Evolutionary conservation across 495 filamentous ascomycete genomes (phyloP).

Genomic region (Chaetomium fimeti): DNA sequence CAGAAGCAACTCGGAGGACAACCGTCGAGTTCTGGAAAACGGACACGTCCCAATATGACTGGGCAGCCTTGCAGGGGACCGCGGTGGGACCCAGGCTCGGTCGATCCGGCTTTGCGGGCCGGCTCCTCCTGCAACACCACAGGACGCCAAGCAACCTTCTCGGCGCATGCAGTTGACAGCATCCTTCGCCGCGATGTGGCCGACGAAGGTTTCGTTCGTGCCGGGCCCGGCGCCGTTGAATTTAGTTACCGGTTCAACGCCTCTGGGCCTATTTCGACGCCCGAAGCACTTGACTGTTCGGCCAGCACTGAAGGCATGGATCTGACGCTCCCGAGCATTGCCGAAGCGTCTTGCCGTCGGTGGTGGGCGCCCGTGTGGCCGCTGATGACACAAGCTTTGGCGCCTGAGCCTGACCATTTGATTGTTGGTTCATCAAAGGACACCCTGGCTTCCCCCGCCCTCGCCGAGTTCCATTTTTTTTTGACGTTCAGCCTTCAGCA

Average conservation of each 20-base stretch:
- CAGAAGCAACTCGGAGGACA: slow-evolving; percentile 20
- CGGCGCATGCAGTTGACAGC: slow-evolving; percentile 10
- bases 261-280: too few relatives aligned
- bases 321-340: too few relatives aligned
- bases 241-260: neutral
- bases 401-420: neutral
- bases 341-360: neutral
- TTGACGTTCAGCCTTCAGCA: neutral
- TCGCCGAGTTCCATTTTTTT: neutral
- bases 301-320: too few relatives aligned
- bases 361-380: neutral
- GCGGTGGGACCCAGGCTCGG: slow-evolving; percentile 19
- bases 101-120: slow-evolving; percentile 35
- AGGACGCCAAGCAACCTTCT: slow-evolving; percentile 14
- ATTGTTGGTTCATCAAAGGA: neutral
- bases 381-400: neutral
- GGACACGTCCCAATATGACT: neutral
- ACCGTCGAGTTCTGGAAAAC: neutral
- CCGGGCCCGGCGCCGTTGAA: neutral
- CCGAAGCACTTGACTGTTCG: too few relatives aligned
- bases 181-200: slow-evolving; percentile 14
- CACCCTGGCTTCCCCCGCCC: neutral
- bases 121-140: slow-evolving; percentile 22
- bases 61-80: slow-evolving; percentile 4
- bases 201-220: neutral